Percentiles rank a stretch among this genome's conserved stretches.
Conservation (phyloP, 306 rosid genomes). For the Gastrolobium villosum region DNA sequence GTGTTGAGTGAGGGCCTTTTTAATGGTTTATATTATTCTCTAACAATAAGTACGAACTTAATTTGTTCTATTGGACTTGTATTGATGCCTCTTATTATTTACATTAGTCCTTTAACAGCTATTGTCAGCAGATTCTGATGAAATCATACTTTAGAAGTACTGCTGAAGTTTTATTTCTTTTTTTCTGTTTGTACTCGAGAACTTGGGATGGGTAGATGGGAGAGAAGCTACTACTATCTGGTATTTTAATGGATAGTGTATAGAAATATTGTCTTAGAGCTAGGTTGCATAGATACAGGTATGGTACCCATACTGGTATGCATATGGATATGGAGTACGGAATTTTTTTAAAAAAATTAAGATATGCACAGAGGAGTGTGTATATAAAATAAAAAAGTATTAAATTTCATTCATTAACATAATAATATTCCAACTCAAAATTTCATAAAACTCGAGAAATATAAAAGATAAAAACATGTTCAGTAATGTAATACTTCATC, state of each 20-base stretch:
- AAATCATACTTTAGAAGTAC: neutral
- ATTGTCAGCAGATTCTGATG: neutral
- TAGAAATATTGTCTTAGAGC: slow-evolving; percentile 2
- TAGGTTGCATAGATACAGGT: neutral
- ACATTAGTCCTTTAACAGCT: neutral
- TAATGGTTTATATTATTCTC: no score
- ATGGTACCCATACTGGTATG: no score
- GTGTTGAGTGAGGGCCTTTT: no score
- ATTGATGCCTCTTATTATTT: slow-evolving; percentile 13
- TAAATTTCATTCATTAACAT: neutral
- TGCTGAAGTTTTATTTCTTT: slow-evolving; percentile 2
- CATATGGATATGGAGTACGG: no score
- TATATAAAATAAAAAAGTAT: neutral
- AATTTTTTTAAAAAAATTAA: no score
- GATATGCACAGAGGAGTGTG: no score
- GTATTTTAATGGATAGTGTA: neutral
- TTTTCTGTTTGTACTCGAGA: neutral
- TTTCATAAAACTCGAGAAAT: neutral
- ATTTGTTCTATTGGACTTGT: neutral
- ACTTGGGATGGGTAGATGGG: neutral
- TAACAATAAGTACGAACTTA: neutral
- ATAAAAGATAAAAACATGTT: neutral
- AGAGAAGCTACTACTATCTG: neutral
- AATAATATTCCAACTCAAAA: neutral
- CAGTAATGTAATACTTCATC: neutral